Evolutionary conservation across 2,329 filamentous ascomycete species (phyloP), one percentile per base, ranked within the genome.

Genomic region (Chaetomiaceae sp.): DNA sequence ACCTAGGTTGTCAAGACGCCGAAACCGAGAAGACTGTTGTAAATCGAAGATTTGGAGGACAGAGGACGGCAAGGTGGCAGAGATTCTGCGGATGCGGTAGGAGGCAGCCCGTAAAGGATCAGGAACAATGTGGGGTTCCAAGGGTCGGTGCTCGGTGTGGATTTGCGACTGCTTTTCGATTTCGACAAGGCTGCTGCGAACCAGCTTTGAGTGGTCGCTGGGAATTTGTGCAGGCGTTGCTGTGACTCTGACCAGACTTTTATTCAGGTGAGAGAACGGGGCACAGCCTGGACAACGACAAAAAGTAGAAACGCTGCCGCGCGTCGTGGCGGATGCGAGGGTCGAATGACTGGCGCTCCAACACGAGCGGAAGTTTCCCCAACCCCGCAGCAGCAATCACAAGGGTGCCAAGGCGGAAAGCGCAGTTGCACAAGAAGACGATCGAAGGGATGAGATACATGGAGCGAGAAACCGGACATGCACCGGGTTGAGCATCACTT

Each of bases 251-350:
- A 22, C 43, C 17, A 19, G 12, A 31, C 9, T 15, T 31, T 23
- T 17, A 39, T 7, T 33, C 22, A 8, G 7, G n/a, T 1, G 22
- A 6, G 15, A 22, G 27, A 12, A n/a, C n/a, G n/a, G 25, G 34
- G 11, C 19, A 14, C 25, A 20, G n/a, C 15, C 20, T 17, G 9
- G 2, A 33, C 2, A 17, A 4, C 12, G 49, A 40, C 14, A 23
- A 23, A 31, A 15, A 8, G 19, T 4, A 23, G 25, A 19, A 25
- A 31, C 14, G 45, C 25, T 34, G 51, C 51, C 51, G 46, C 51
- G 51, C 51, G 51, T 54, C 39, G 39, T 27, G 38, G 37, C 45
- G 51, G 39, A 33, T 48, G 49, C 20, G 51, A 48, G 46, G 46
- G 46, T 23, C 46, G 36, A 33, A 20, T 37, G 44, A 25, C 50